Evolutionary conservation across 2,329 filamentous ascomycete genomes (phyloP), one percentile per base, ranked within the genome.

Genomic region (Neopestalotiopsis rosae): DNA sequence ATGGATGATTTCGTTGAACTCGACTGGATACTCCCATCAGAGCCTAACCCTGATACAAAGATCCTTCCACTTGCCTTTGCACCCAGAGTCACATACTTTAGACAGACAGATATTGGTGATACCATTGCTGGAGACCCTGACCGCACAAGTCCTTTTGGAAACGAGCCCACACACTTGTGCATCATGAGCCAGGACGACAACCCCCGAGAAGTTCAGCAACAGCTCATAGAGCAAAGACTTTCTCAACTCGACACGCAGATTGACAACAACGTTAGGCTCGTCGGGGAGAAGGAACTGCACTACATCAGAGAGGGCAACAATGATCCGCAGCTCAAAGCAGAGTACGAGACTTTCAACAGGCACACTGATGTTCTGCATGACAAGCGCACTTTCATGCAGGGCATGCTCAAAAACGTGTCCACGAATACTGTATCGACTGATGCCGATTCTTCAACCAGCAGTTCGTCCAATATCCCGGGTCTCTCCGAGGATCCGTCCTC

Each of bases 1-100:
- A 98, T 99, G 94, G 96, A 99, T 77, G 96, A 99, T 78, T 99
- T 99, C 80, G 95, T 99, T 38, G 96, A 99, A 79, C 84, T 99
- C 28, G 97, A 98, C 78, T 98, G 95, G 95, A 95, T 97, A 67
- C 82, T 98, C 30, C 95, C 95, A 0, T 92, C 94, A 14, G 94
- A 97, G 76, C 90, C 92, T 40, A 97, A 97, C 73, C 95, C 95
- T 0, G 92, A 97, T 73, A 98, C 95, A 0, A 95, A 96, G 79
- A 99, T 99, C 61, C 82, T 99, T 67, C 97, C 97, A 0, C 87
- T 99, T 9, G 95, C 93, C 0, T 98, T 91, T 75, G 94, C 95
- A 24, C 97, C 96, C n/a, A 90, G 96, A 1, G 93, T 99, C 76
- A 98, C 96, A 0, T 99, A 99, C 80, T 97, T 98, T 84, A 90